Evolutionary conservation across 2,329 filamentous ascomycete species (phyloP), one percentile per base, ranked within the genome.

Genomic region (Orbilia quercus): DNA sequence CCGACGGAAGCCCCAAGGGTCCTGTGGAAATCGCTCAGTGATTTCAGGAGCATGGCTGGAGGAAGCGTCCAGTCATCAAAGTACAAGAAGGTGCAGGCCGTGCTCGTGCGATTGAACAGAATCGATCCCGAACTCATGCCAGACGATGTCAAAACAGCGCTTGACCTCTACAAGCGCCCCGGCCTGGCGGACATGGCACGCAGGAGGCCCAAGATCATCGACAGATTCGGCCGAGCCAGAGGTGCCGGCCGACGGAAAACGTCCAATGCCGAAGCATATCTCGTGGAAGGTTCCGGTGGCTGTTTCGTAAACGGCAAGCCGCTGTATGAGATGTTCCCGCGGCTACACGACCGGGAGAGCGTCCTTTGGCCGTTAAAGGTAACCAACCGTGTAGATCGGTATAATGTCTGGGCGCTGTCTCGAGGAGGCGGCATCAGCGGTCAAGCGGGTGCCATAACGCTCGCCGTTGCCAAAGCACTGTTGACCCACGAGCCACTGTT

Each of bases 271-370:
- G 88, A 89, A 64, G 95, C 91, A 7, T 96, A 89, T 83, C 83
- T 99, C 20, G 92, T 99, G 2, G 94, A 98, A 82, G 95, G 95
- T 4, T 92, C 91, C 9, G 96, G 95, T 12, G 90, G 98, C 82
- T 88, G 96, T 12, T 81, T 96, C 77, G 84, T 99, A 80, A 99
- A 99, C 80, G 93, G 93, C 75, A 94, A 92, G 83, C 87, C 86
- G n/a, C 83, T 99, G 65, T 86, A 86, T 55, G 87, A 95, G 55
- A 89, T 87, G 20, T 99, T 99, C 80, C 91, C 89, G 34, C 88
- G 95, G 36, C 82, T 97, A 55, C 94, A 99, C 80, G 94, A 99
- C 81, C 88, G 95, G 45, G 95, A 98, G 83, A 97, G 92, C 79
- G 94, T 91, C 1, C 83, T 96, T 2, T 99, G 94, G 94, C 88